Evolutionary conservation across 1,284 basidiomycete genomes (phyloP).

Genomic region (Phellinidium pouzarii): DNA sequence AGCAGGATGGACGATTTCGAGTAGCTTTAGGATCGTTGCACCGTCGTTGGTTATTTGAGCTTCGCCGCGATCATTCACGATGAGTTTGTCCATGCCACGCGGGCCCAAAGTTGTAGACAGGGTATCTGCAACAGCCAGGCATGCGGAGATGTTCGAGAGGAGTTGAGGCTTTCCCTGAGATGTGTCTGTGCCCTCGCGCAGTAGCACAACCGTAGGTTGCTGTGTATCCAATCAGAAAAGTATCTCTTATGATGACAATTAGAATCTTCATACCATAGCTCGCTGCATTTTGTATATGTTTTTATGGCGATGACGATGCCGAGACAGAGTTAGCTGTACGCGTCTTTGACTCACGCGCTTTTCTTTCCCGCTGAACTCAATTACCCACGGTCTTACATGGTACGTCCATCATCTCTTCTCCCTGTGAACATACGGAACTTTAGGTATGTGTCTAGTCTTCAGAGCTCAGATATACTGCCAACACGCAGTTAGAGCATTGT

Average conservation of each 20-base stretch:
- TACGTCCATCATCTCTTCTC: conserved; percentile 31
- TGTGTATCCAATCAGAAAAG: conserved; percentile 28
- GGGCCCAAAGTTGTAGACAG: conserved; percentile 95
- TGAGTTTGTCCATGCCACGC: conserved; percentile 97
- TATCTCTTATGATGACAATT: not conserved
- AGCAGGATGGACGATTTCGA: conserved; percentile 97
- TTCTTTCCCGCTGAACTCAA: no score
- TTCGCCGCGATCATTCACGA: conserved; percentile 86
- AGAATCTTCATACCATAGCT: conserved; percentile 20
- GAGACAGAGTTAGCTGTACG: conserved; percentile 8
- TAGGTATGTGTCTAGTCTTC: conserved; percentile 50
- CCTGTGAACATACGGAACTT: conserved; percentile 6
- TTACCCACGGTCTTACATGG: conserved; percentile 33
- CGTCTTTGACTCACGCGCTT: conserved; percentile 15
- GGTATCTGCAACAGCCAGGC: conserved; percentile 85
- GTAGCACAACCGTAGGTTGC: conserved; percentile 94
- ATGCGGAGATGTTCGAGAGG: conserved; percentile 94
- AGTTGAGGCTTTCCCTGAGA: conserved; percentile 94
- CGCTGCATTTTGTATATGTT: conserved; percentile 22
- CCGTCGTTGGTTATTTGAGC: conserved; percentile 99
- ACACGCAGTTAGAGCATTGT: conserved; percentile 91
- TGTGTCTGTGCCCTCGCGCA: conserved; percentile 92
- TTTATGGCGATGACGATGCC: conserved; percentile 1
- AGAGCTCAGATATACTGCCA: conserved; percentile 89
- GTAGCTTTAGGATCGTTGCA: conserved; percentile 93